These are phyloP conservation scores for Acanthochlamys bracteata DNA, from an alignment of 106 monocot genomes.

Conservation along the genomic window DNA sequence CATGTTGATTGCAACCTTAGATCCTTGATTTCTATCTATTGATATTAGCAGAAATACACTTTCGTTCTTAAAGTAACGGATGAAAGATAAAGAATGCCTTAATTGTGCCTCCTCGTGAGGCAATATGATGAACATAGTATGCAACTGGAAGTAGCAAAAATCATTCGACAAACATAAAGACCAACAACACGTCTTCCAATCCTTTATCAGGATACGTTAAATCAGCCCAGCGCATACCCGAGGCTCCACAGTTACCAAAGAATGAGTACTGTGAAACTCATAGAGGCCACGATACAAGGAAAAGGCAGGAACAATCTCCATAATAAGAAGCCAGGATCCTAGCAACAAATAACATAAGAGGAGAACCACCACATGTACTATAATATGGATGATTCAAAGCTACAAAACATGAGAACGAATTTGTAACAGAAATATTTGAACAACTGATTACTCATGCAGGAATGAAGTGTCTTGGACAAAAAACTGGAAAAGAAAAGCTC, in stretches of 20 bases:
- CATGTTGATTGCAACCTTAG: slow-evolving; percentile 27
- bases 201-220: slow-evolving; percentile 39
- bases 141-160: slow-evolving; percentile 29
- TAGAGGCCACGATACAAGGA: slow-evolving; percentile 52
- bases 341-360: neutral
- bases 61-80: slow-evolving; percentile 3
- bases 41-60: slow-evolving; percentile 5
- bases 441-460: slow-evolving; percentile 25
- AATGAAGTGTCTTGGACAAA: slow-evolving; percentile 39
- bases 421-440: no score
- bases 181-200: slow-evolving; percentile 38
- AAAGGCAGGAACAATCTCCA: slow-evolving; percentile 52
- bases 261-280: slow-evolving; percentile 38
- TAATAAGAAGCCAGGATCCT: slow-evolving; percentile 28
- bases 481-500: slow-evolving; percentile 22
- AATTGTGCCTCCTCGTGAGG: slow-evolving; percentile 22
- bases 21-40: slow-evolving; percentile 8
- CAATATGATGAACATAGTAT: slow-evolving; percentile 33
- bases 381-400: no score
- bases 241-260: slow-evolving; percentile 14
- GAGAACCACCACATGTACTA: no score
- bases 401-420: neutral
- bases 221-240: slow-evolving; percentile 47
- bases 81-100: slow-evolving; percentile 14
- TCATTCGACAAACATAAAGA: slow-evolving; percentile 47